Conservation (phyloP, 352 stramenopile genomes). For the Albugo candida region DNA sequence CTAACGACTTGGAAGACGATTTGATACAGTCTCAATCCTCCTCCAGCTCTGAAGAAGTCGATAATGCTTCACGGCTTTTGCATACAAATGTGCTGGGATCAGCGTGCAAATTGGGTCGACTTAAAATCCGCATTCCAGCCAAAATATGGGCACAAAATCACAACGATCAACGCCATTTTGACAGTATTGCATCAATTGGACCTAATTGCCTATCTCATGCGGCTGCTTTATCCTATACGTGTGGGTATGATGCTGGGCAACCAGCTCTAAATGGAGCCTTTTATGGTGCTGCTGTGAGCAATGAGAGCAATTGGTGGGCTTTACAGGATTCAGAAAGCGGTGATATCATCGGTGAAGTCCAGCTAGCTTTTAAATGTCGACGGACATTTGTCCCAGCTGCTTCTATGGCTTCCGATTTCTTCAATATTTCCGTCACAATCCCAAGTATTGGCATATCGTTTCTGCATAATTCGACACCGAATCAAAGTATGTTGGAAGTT, state of each 20-base stretch:
- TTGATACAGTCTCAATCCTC: too few relatives aligned
- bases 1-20: too few relatives aligned
- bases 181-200: too few relatives aligned
- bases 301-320: constrained; percentile 74
- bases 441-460: constrained; percentile 70
- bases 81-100: too few relatives aligned
- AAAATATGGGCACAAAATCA: too few relatives aligned
- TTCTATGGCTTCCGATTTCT: constrained; percentile 18
- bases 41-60: too few relatives aligned
- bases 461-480: constrained; percentile 42
- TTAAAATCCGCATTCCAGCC: too few relatives aligned
- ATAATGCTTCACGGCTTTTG: too few relatives aligned
- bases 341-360: constrained; percentile 53
- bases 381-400: constrained; percentile 23
- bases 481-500: constrained; percentile 70
- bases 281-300: constrained; percentile 11
- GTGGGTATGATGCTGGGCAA: constrained; percentile 30
- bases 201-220: too few relatives aligned
- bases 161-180: too few relatives aligned
- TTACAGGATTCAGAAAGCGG: constrained; percentile 54
- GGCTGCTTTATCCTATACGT: too few relatives aligned
- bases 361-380: constrained; percentile 68
- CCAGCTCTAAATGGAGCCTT: constrained; percentile 24
- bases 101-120: too few relatives aligned
- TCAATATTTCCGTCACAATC: constrained; percentile 60